Evolutionary conservation across 441 rosid species (phyloP).

Genomic region (Monsonia emarginata): DNA sequence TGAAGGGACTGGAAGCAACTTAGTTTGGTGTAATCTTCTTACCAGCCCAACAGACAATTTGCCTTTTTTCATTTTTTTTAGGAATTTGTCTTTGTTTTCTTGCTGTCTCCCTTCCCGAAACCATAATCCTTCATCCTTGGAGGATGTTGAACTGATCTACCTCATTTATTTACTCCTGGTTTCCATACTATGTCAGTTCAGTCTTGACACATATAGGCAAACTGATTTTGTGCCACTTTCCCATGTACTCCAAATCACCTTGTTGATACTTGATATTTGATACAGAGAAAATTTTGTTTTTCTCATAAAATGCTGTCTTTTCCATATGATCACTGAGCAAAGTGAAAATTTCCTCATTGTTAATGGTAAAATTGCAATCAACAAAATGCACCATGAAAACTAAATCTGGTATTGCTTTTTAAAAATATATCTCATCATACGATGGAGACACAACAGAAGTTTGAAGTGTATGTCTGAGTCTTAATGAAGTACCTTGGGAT

Average conservation of each 20-base stretch:
- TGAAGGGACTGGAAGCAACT: background rate
- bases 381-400: background rate
- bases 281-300: background rate
- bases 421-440: too few relatives aligned
- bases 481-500: constrained; percentile 51
- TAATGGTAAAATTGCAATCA: background rate
- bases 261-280: background rate
- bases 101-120: background rate
- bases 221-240: background rate
- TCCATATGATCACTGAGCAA: background rate
- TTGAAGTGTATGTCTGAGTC: background rate
- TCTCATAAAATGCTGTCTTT: background rate
- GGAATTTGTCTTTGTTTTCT: background rate
- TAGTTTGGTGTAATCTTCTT: background rate
- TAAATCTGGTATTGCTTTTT: too few relatives aligned
- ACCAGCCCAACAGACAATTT: background rate
- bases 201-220: background rate
- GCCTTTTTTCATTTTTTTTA: background rate
- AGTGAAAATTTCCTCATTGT: background rate
- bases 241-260: background rate
- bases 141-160: background rate
- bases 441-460: background rate
- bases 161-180: background rate
- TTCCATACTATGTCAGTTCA: background rate
- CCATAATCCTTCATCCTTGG: background rate